Evolutionary conservation across 768 basidiomycete genomes (phyloP), one percentile per base, ranked within the genome.

Genomic region (Gautieria morchelliformis): DNA sequence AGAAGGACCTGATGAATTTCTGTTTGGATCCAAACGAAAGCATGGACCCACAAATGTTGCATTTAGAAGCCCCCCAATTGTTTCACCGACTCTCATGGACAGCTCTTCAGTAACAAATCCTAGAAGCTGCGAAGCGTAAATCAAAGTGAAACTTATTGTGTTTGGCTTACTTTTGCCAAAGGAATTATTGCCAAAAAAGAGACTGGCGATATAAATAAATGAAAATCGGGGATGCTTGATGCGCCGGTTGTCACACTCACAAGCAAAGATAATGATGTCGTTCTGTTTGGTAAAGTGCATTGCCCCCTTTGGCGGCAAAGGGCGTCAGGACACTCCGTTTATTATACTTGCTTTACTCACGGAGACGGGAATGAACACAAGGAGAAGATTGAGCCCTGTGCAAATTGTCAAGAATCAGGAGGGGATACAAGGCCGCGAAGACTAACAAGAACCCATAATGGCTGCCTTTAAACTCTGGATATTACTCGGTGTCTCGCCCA

Each of bases 61-160:
- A 70, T 93, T 93, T 56, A 93, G 67, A 2, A 93, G 76, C 40
- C 90, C 90, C 3, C 89, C 89, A 11, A 91, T 71, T 1, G 89
- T 89, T 68, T 89, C 85, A 1, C 90, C 91, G 1, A 92, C 83
- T 32, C 89, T 82, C 55, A 90, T 64, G 3, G 91, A 87, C 17
- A 93, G 62, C 61, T 93, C 88, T 59, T 93, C 91, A 0, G 91
- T 93, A 1, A 89, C 89, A 65, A 91, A 92, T 1, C 84, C 85
- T 2, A 93, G 75, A 5, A 92, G 70, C 85, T 89, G 57, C 1
- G 12, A 30, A 60, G 27, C 10, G n/a, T 42, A 30, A 42, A 12
- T 14, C 27, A 37, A 22, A 20, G 20, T 3, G 33, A 24, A 49
- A 19, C 2, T n/a, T n/a, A n/a, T 11, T 9, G 24, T 30, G 24